These are phyloP conservation scores for Chytriomyces hyalinus DNA, from an alignment of 192 early-diverging fungal genomes.

Conservation along the genomic window DNA sequence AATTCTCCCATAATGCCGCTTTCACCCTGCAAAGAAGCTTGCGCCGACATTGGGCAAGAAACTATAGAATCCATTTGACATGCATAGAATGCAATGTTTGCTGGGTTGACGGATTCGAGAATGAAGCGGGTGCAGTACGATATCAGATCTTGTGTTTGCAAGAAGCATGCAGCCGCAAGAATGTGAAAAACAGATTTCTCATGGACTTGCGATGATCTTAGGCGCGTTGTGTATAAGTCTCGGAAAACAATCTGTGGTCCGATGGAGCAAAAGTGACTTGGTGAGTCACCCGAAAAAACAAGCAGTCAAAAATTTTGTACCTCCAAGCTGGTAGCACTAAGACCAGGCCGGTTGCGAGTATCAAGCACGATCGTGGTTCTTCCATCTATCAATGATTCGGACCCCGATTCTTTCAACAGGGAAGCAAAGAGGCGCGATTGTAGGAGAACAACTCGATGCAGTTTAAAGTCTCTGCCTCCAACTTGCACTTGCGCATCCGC, in stretches of 20 bases:
- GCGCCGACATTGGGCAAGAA: not conserved
- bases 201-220: not conserved
- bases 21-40: not conserved
- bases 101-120: constrained; percentile 18
- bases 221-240: constrained; percentile 10
- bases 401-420: not conserved
- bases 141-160: constrained; percentile 39
- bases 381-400: not conserved
- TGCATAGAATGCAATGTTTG: constrained; percentile 33
- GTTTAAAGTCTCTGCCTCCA: constrained; percentile 1
- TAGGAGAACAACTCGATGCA: constrained; percentile 21
- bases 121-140: constrained; percentile 30
- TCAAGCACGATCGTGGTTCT: constrained; percentile 8
- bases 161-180: constrained; percentile 46
- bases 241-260: constrained; percentile 8
- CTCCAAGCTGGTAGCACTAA: constrained; percentile 9
- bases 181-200: constrained; percentile 11
- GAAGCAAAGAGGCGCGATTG: constrained; percentile 15
- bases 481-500: not conserved
- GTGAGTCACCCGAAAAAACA: not conserved
- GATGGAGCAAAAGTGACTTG: not conserved
- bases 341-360: not conserved
- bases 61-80: constrained; percentile 27
- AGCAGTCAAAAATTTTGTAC: not conserved
- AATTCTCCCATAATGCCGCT: constrained; percentile 13